These are phyloP conservation scores for Rhodofomes roseus DNA, from an alignment of 1,284 basidiomycete genomes.

Conservation along the genomic window DNA sequence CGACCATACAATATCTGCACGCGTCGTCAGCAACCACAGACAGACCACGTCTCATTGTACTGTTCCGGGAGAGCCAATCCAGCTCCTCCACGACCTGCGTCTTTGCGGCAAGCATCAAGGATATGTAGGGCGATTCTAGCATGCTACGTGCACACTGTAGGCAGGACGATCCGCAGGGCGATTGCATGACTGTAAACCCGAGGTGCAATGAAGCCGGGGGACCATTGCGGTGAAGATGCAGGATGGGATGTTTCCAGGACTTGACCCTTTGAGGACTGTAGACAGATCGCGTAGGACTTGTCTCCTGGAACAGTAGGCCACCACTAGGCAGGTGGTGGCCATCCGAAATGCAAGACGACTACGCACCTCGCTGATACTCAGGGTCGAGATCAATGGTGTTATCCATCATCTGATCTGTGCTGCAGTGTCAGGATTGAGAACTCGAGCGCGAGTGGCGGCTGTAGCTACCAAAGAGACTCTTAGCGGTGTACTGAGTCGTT, in stretches of 20 bases:
- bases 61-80: too few relatives aligned
- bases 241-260: too few relatives aligned
- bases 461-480: constrained; percentile 39
- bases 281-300: background rate
- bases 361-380: constrained; percentile 48
- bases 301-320: background rate
- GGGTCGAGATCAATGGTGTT: constrained; percentile 45
- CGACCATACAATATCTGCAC: constrained; percentile 53
- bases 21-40: background rate
- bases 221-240: too few relatives aligned
- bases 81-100: too few relatives aligned
- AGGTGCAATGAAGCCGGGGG: too few relatives aligned
- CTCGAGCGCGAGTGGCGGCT: background rate
- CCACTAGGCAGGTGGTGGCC: background rate
- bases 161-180: too few relatives aligned
- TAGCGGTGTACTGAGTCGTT: constrained; percentile 40
- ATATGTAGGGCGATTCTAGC: too few relatives aligned
- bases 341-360: background rate
- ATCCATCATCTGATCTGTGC: constrained; percentile 44
- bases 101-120: too few relatives aligned
- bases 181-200: too few relatives aligned
- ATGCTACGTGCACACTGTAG: too few relatives aligned
- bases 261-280: too few relatives aligned
- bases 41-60: background rate
- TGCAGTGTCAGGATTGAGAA: background rate